Evolutionary conservation across 208 protist genomes (phyloP), one percentile per base, ranked within the genome.

Genomic region (Leptomonas seymouri): DNA sequence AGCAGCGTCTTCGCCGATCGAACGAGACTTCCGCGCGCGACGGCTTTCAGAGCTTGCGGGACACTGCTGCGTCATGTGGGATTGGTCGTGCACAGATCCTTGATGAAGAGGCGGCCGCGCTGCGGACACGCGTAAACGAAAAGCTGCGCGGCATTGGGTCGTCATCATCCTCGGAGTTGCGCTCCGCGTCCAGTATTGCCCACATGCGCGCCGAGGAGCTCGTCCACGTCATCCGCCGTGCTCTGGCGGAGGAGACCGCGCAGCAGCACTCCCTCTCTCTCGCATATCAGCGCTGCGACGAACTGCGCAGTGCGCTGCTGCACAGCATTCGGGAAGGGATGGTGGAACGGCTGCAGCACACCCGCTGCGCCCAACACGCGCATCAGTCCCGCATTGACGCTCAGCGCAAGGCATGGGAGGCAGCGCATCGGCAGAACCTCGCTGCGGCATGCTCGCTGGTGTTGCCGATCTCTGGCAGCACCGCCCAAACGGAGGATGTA

Each of bases 341-440:
- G 28, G 71, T 86, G 59, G 76, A 84, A 44, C 64, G 59, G 21
- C 58, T 86, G 61, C 82, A 77, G 44, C 70, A 89, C 57, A 36
- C 76, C 7, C 84, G 83, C 23, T 57, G 58, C 41, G 60, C 54
- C 36, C 87, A 87, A 57, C 80, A 87, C 46, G 74, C 85, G 53
- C 68, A 82, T 39, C 51, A 80, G 31, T 58, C 79, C 3, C 83
- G 76, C 30, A 61, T 90, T 20, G 82, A 93, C 36, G 80, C 81
- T 39, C 23, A 78, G 42, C 71, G 76, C 14, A 73, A 54, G 9
- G 54, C 75, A 39, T 93, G 87, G 87, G 84, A 85, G 70, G 68
- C 72, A 16, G 84, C 86, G 54, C 82, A 87, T 63, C 78, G 82
- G 18, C 80, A 90, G 57, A 67, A 81, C 45, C 78, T 93, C 20